Conservation (phyloP, 129 eudicot species). For the Oenanthe sinensis region DNA sequence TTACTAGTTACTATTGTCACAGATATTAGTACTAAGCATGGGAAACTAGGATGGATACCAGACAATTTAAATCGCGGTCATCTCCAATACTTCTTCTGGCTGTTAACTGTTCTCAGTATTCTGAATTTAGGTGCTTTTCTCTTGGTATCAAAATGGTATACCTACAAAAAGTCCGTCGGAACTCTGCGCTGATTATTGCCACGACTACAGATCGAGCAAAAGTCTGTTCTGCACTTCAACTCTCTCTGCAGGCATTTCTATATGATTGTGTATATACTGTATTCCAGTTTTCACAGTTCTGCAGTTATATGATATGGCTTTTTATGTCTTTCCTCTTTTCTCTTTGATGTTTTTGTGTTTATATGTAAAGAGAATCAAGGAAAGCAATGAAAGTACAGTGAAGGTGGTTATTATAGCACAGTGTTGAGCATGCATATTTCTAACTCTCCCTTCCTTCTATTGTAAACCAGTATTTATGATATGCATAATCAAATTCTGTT, state of each 20-base stretch:
- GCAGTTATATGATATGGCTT: neutral
- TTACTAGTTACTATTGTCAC: slow-evolving; percentile 29
- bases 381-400: neutral
- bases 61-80: slow-evolving; percentile 34
- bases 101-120: slow-evolving; percentile 28
- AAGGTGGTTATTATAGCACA: neutral
- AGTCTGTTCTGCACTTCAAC: neutral
- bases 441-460: no score
- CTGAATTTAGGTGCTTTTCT: slow-evolving; percentile 22
- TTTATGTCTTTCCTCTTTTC: neutral
- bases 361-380: neutral
- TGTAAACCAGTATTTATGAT: no score
- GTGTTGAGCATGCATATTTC: no score
- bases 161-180: neutral
- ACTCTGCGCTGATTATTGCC: neutral
- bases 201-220: neutral
- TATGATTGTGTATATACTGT: neutral
- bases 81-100: slow-evolving; percentile 38
- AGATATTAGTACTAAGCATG: slow-evolving; percentile 12
- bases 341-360: neutral
- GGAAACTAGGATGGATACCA: slow-evolving; percentile 31
- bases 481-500: no score
- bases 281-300: neutral
- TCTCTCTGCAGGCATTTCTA: neutral
- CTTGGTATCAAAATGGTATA: slow-evolving; percentile 6